phyloP scores from a whole-genome alignment of 768 basidiomycete species.

The Pulveroboletus sp. region DNA sequence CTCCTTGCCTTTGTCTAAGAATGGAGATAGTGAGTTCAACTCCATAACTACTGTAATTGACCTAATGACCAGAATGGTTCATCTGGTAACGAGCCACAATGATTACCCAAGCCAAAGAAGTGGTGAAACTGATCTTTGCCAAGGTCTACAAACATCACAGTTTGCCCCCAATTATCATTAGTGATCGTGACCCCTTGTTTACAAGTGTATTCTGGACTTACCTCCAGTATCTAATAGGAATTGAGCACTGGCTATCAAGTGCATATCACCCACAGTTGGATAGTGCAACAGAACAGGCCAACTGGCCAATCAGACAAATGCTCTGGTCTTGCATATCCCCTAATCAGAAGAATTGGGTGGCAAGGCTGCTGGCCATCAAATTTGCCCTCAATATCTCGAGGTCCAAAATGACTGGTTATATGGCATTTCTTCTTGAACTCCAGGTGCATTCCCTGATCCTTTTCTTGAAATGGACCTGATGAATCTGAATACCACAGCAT shows the following conservation, averaged over 20 bases:
- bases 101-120: conserved; percentile 32
- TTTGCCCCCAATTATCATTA: conserved; percentile 12
- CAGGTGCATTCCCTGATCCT: not conserved
- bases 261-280: conserved; percentile 33
- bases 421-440: conserved; percentile 16
- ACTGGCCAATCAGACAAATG: conserved; percentile 13
- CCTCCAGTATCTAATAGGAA: not conserved
- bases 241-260: conserved; percentile 19
- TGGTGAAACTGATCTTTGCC: conserved; percentile 36
- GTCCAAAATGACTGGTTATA: conserved; percentile 18
- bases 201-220: not conserved
- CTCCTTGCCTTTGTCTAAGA: conserved; percentile 27
- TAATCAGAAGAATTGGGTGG: conserved; percentile 15
- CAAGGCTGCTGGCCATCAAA: conserved; percentile 3
- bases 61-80: conserved; percentile 19
- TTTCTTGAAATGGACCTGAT: conserved; percentile 17
- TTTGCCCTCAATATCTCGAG: conserved; percentile 21
- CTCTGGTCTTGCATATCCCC: not conserved
- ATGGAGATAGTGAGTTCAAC: conserved; percentile 17
- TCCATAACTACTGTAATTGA: conserved; percentile 26
- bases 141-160: conserved; percentile 33
- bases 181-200: conserved; percentile 9
- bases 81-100: conserved; percentile 12
- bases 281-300: conserved; percentile 26
- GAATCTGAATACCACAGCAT: conserved; percentile 26